Base-by-base conservation (phyloP, 805 yeast genomes). In the Candida suzukii region DNA sequence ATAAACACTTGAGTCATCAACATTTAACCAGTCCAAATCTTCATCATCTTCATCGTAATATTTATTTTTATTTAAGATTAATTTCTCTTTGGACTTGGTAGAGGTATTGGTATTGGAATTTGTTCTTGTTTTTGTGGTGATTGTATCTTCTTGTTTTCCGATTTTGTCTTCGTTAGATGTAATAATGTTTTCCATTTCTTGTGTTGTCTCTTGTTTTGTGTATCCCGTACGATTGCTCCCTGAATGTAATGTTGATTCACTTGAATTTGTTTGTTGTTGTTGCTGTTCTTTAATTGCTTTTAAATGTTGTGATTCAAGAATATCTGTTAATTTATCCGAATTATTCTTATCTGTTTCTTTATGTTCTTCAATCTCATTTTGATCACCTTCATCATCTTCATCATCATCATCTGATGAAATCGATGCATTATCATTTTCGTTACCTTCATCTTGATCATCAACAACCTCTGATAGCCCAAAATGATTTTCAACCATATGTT, bases 401-500 rank as follows among this genome's bases (percentile, higher is more conserved):
- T 31, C 8, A 27, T 21, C 20, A 19, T 20, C 13, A 12, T 29
- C 10, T 13, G 26, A 9, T 13, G n/a, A n/a, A 8, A 35, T 38
- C 26, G 20, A 14, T 9, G 38, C 40, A 44, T 47, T 49, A 45
- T 51, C 56, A 12, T 46, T 46, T 8, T 41, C 30, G 4, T 44
- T 19, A 40, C 58, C 63, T 25, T 54, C 54, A 4, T 53, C 61
- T 13, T 31, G 20, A 12, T 31, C 35, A 14, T 45, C 46, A 20
- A 47, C 43, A 4, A 54, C 21, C n/a, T 11, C 46, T 22, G 39
- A 35, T 10, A 36, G 39, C 2, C 57, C 51, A 57, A 85, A 85
- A 63, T 85, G 93, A 41, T 76, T 73, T 14, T 74, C 67, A 1
- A 83, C 85, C 49, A 90, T 53, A 59, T 91, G 96, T 35, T 81